Evolutionary conservation across 1,139 yeast species (phyloP).

Genomic region (Pneumocystis carinii): DNA sequence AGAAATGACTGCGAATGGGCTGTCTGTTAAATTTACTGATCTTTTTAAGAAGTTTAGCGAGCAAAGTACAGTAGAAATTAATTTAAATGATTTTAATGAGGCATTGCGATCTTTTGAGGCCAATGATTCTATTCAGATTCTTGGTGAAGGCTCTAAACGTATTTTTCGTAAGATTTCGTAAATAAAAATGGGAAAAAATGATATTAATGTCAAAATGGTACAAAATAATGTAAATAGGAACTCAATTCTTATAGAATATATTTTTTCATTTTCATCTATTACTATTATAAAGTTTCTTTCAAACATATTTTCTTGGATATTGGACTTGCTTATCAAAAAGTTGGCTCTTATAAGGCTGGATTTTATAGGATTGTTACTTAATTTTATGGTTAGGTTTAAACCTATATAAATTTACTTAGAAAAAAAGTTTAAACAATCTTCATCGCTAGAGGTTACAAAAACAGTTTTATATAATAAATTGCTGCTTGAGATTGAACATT

Average conservation of each 20-base stretch:
- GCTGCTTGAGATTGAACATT: not conserved
- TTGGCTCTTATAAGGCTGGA: too few relatives aligned
- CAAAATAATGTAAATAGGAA: not conserved
- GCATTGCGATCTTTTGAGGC: constrained; percentile 54
- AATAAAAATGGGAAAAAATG: not conserved
- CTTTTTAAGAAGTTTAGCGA: constrained; percentile 53
- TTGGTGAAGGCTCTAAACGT: constrained; percentile 63
- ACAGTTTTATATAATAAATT: not conserved
- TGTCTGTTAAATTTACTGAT: constrained; percentile 43
- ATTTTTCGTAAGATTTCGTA: constrained; percentile 31
- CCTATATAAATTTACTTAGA: not conserved
- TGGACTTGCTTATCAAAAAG: too few relatives aligned
- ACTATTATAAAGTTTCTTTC: too few relatives aligned
- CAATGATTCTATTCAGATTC: constrained; percentile 57
- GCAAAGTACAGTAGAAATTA: constrained; percentile 51
- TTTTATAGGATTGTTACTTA: not conserved
- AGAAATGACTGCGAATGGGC: constrained; percentile 25
- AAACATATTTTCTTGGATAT: too few relatives aligned
- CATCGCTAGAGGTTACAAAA: too few relatives aligned
- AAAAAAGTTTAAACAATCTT: not conserved
- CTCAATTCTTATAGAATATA: too few relatives aligned
- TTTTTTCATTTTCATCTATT: too few relatives aligned
- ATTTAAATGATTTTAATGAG: constrained; percentile 53
- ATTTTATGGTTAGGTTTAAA: not conserved
- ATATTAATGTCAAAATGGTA: not conserved